Evolutionary conservation across 2,329 filamentous ascomycete species (phyloP).

Genomic region (Diaporthe capsici): DNA sequence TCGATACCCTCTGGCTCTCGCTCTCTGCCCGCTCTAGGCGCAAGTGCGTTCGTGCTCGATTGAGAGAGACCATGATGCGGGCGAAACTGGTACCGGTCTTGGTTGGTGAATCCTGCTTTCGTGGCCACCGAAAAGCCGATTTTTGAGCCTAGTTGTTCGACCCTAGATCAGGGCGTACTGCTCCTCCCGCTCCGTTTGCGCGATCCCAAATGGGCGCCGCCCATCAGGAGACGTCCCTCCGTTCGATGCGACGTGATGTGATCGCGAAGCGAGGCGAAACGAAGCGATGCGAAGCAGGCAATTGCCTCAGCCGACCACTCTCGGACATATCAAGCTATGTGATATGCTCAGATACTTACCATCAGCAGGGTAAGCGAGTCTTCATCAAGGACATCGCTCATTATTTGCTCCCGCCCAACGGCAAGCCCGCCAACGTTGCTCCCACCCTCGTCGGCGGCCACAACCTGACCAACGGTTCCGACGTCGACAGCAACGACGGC

Average conservation of each 20-base stretch:
- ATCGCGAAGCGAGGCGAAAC: slow-evolving; percentile 7
- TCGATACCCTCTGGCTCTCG: not conserved
- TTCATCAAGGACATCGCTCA: slow-evolving; percentile 99
- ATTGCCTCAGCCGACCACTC: slow-evolving; percentile 11
- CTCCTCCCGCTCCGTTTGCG: slow-evolving; percentile 39
- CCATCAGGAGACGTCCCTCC: not conserved
- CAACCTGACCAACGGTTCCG: slow-evolving; percentile 41
- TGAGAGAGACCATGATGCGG: not conserved
- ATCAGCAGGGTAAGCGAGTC: slow-evolving; percentile 82
- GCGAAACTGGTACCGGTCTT: not conserved
- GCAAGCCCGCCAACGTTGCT: slow-evolving; percentile 77
- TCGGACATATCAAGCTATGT: not conserved
- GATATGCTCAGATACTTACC: slow-evolving; percentile 35
- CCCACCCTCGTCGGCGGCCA: slow-evolving; percentile 80
- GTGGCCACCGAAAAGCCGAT: slow-evolving; percentile 9
- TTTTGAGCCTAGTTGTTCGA: slow-evolving; percentile 27
- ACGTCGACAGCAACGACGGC: slow-evolving; percentile 18
- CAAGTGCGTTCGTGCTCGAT: slow-evolving; percentile 25
- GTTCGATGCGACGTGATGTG: not conserved
- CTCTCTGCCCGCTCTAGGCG: not conserved
- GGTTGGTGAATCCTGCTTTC: slow-evolving; percentile 1
- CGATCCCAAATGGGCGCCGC: slow-evolving; percentile 44
- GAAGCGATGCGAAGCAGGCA: slow-evolving; percentile 3
- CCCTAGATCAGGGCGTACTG: slow-evolving; percentile 27
- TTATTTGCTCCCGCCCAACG: slow-evolving; percentile 85